Evolutionary conservation across 2,329 filamentous ascomycete genomes (phyloP), one percentile per base, ranked within the genome.

Genomic region (Fusarium virguliforme): DNA sequence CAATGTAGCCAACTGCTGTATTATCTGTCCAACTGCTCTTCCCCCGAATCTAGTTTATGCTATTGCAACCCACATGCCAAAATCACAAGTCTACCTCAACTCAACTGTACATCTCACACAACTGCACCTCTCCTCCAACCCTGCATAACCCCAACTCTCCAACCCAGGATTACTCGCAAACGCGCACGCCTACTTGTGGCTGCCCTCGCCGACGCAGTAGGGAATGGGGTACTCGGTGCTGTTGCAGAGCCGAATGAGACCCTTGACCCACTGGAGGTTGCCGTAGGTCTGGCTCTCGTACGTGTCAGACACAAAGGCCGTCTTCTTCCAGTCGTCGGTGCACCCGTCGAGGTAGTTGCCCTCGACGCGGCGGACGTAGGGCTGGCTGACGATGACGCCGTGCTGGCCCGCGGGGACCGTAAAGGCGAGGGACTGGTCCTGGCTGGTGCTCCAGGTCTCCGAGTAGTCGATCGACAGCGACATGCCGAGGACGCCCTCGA

Each of bases 381-480:
- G 70, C 68, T 74, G 72, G 12, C 72, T 74, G 38, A 74, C 72
- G 9, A 74, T 74, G 24, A 74, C 55, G 2, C 72, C 72, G 6
- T 72, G 62, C 4, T 75, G 59, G 4, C 62, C 61, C 0, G 65
- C 65, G 1, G 70, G 72, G 6, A 74, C 70, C 1, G 58, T 51
- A 6, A 74, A 74, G 0, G 62, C 53, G 1, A 72, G 56, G 0
- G 72, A 70, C 48, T 75, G 72, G 7, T 62, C 38, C 43, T 73
- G 62, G 13, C 46, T 54, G 0, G 70, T 70, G 22, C 67, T 62
- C 72, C 72, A 74, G 3, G 59, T 59, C 15, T 70, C 24, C 1
- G 63, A 38, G 24, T 73, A 71, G 13, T 64, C 63, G 13, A 74
- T 30, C 5, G 62, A 70, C 22, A 73, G 5, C 0, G 72, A 62